Percentiles rank a stretch among this genome's conserved stretches.
These are phyloP conservation scores for Trichoderma breve DNA, from an alignment of 2,329 filamentous ascomycete genomes.

Conservation along the genomic window DNA sequence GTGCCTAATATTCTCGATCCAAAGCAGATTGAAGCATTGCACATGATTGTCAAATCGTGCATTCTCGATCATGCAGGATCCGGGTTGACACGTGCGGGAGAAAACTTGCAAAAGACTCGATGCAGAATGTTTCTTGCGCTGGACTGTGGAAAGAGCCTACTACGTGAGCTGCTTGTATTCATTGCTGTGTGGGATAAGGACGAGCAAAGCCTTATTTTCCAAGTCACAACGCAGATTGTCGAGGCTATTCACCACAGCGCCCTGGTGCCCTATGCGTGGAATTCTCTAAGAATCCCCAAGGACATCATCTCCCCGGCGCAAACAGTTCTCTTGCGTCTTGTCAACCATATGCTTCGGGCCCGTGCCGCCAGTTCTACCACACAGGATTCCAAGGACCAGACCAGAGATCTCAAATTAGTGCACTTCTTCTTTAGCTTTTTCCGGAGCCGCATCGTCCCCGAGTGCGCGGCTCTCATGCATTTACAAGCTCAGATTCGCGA, in stretches of 20 bases:
- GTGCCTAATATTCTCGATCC: conserved; percentile 92
- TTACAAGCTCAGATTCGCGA: conserved; percentile 86
- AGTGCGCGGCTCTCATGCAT: conserved; percentile 91
- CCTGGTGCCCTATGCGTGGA: conserved; percentile 87
- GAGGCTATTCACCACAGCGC: conserved; percentile 88
- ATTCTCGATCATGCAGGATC: conserved; percentile 81
- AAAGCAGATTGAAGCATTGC: conserved; percentile 90
- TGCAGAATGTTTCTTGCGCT: conserved; percentile 88
- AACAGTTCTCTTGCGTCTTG: conserved; percentile 84
- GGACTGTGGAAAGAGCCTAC: conserved; percentile 83
- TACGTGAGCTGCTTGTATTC: conserved; percentile 90
- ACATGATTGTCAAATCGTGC: conserved; percentile 96
- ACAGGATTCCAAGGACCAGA: conserved; percentile 52
- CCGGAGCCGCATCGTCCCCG: conserved; percentile 86
- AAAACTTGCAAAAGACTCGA: conserved; percentile 85
- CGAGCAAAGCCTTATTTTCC: conserved; percentile 91
- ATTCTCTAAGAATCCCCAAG: conserved; percentile 85
- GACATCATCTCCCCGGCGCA: conserved; percentile 96
- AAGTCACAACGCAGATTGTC: conserved; percentile 94
- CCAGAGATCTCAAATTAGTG: conserved; percentile 61
- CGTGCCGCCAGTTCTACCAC: conserved; percentile 43
- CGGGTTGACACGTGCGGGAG: conserved; percentile 62
- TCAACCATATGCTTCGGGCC: conserved; percentile 81
- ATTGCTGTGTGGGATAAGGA: conserved; percentile 96
- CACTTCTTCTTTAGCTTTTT: conserved; percentile 94